Evolutionary conservation across 148 eudicot species (phyloP).

Genomic region (Camellia sinensis): DNA sequence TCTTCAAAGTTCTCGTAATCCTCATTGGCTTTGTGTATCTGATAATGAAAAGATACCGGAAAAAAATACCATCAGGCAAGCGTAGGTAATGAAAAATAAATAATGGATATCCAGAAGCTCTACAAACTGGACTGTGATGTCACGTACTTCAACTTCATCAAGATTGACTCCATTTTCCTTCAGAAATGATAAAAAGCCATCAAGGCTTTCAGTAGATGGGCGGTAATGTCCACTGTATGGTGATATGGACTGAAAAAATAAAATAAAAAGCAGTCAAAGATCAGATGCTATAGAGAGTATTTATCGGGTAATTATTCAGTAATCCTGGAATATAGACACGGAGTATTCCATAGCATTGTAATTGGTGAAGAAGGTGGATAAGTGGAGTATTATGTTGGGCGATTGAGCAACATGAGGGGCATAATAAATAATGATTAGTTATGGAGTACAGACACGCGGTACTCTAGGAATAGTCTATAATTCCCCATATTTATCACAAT

Average conservation of each 20-base stretch:
- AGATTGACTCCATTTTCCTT: conserved; percentile 61
- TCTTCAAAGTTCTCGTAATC: conserved; percentile 48
- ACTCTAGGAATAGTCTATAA: too few species aligned
- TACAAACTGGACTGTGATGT: not conserved
- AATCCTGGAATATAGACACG: too few species aligned
- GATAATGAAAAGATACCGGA: conserved; percentile 14
- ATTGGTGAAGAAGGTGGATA: too few species aligned
- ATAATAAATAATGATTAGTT: too few species aligned
- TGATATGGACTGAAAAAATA: conserved; percentile 62
- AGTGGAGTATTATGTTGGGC: too few species aligned
- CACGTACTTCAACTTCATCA: conserved; percentile 55
- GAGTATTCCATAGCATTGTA: too few species aligned
- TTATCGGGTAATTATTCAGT: too few species aligned
- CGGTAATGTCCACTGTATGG: conserved; percentile 96
- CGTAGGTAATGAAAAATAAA: not conserved
- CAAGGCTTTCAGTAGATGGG: conserved; percentile 74
- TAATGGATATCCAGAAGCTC: conserved; percentile 1
- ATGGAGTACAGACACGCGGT: too few species aligned
- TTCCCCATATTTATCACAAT: not conserved
- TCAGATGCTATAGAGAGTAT: conserved; percentile 9
- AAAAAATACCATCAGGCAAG: not conserved
- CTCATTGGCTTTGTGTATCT: conserved; percentile 60
- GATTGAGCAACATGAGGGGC: too few species aligned
- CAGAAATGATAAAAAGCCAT: conserved; percentile 50
- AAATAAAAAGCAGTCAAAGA: not conserved